Evolutionary conservation across 441 rosid species (phyloP), one percentile per base, ranked within the genome.

Genomic region (Gossypium schwendimanii): DNA sequence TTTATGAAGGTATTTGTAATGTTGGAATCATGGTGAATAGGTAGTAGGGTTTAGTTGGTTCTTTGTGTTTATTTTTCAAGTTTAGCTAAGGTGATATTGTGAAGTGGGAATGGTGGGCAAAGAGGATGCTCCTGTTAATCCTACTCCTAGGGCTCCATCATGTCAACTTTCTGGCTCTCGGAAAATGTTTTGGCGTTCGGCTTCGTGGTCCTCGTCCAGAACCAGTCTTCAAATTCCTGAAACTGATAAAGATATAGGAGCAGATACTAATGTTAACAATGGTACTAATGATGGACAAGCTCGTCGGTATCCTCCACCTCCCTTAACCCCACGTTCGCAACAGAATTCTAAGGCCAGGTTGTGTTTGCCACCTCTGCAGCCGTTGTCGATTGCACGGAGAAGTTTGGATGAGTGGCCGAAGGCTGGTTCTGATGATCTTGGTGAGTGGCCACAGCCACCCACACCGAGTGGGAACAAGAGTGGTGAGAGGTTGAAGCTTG

Each of bases 401-500:
- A 94, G 99, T 73, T 84, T 92, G 70, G 99, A 94, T 20, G 98
- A 92, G 79, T 92, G 98, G 98, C 99, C 97, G 5, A 86, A 88
- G 76, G 96, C 99, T 0, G 88, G 99, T 57, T 92, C 97, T 1
- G 99, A 94, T 79, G 99, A 94, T 75, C 57, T 91, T 11, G 99
- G 97, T 12, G 99, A 88, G 87, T 92, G 99, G 99, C 96, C 92
- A 41, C 91, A 87, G 84, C 96, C 96, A 3, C 88, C 92, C 0
- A 89, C 99, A 23, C 98, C 98, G 4, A 84, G 91, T 67, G 96
- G 97, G 71, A 88, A 82, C 80, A 89, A 85, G 80, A 82, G 76
- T 14, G 87, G 92, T 50, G 99, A 92, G 88, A 88, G 99, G 77
- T 81, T 91, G 80, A 94, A 92, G 82, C 98, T 91, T 26, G 97